These are phyloP conservation scores for Skeletonema tropicum DNA, from an alignment of 108 stramenopile genomes.

Conservation along the genomic window DNA sequence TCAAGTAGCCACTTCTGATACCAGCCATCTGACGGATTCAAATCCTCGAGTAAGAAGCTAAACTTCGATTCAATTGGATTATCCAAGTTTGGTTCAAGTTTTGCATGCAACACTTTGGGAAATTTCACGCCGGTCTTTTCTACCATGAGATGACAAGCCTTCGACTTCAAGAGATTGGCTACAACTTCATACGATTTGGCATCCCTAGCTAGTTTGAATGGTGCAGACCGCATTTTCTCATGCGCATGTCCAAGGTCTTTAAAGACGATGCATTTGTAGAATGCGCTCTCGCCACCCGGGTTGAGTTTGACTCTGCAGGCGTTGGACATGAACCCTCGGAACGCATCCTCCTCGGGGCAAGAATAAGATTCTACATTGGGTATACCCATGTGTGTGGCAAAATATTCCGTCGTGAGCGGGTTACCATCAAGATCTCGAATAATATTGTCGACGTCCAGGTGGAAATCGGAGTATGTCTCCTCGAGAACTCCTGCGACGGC, in stretches of 20 bases:
- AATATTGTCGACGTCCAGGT: slow-evolving; percentile 24
- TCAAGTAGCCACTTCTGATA: slow-evolving; percentile 58
- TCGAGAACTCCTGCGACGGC: neutral
- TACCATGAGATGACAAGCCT: slow-evolving; percentile 42
- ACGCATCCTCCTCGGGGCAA: slow-evolving; percentile 61
- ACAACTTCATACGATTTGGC: slow-evolving; percentile 60
- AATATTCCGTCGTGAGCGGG: slow-evolving; percentile 36
- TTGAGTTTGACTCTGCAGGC: slow-evolving; percentile 47
- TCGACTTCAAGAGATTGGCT: slow-evolving; percentile 47
- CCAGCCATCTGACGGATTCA: slow-evolving; percentile 57
- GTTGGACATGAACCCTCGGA: slow-evolving; percentile 61
- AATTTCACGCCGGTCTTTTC: slow-evolving; percentile 50
- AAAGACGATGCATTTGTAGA: slow-evolving; percentile 68
- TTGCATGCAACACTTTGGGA: slow-evolving; percentile 48
- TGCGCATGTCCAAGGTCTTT: slow-evolving; percentile 55
- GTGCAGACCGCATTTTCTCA: slow-evolving; percentile 50
- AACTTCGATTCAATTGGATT: slow-evolving; percentile 53
- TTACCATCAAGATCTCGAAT: slow-evolving; percentile 58
- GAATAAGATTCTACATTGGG: slow-evolving; percentile 38
- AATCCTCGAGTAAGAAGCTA: slow-evolving; percentile 58
- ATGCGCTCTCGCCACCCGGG: slow-evolving; percentile 35
- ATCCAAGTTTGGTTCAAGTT: slow-evolving; percentile 41
- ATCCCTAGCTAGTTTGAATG: slow-evolving; percentile 61
- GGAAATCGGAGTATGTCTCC: slow-evolving; percentile 8
- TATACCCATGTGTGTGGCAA: slow-evolving; percentile 17